Evolutionary conservation across 805 yeast genomes (phyloP).

Genomic region (Hanseniaspora guilliermondii): DNA sequence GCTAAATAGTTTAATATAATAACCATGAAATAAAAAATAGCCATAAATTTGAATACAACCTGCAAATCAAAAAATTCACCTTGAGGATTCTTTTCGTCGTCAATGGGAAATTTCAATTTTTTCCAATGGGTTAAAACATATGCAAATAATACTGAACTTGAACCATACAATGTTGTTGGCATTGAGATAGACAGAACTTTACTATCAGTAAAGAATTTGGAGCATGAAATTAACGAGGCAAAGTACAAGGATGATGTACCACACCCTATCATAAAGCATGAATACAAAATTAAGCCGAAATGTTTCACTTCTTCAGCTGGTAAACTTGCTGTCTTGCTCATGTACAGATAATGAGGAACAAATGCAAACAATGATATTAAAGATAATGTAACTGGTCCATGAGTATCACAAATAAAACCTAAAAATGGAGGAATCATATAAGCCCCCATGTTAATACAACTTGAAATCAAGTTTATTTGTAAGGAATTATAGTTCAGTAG

Average conservation of each 20-base stretch:
- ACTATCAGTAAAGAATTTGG: slow-evolving; percentile 63
- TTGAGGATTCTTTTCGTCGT: too few relatives aligned
- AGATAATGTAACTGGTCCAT: slow-evolving; percentile 66
- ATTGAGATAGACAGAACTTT: slow-evolving; percentile 74
- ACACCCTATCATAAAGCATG: slow-evolving; percentile 51
- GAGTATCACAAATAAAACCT: slow-evolving; percentile 74
- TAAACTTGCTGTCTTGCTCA: slow-evolving; percentile 29
- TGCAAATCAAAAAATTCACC: slow-evolving; percentile 32
- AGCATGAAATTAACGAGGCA: slow-evolving; percentile 64
- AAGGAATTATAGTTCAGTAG: slow-evolving; percentile 52
- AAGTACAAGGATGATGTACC: slow-evolving; percentile 66
- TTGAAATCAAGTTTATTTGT: slow-evolving; percentile 60
- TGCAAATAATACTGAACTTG: slow-evolving; percentile 56
- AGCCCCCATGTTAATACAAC: slow-evolving; percentile 65
- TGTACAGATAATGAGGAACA: slow-evolving; percentile 50
- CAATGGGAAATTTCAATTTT: background rate
- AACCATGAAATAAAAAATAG: slow-evolving; percentile 40
- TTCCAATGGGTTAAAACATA: slow-evolving; percentile 42
- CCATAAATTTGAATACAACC: slow-evolving; percentile 42
- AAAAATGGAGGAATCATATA: slow-evolving; percentile 71
- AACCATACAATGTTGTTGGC: slow-evolving; percentile 81
- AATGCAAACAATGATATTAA: slow-evolving; percentile 47
- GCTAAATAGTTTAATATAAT: slow-evolving; percentile 53
- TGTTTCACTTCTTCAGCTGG: slow-evolving; percentile 24
- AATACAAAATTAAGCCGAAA: slow-evolving; percentile 32